Percentiles rank a stretch among this genome's conserved stretches.
Conservation (phyloP, 2,329 filamentous ascomycete species). For the Fusarium anthophilum region DNA sequence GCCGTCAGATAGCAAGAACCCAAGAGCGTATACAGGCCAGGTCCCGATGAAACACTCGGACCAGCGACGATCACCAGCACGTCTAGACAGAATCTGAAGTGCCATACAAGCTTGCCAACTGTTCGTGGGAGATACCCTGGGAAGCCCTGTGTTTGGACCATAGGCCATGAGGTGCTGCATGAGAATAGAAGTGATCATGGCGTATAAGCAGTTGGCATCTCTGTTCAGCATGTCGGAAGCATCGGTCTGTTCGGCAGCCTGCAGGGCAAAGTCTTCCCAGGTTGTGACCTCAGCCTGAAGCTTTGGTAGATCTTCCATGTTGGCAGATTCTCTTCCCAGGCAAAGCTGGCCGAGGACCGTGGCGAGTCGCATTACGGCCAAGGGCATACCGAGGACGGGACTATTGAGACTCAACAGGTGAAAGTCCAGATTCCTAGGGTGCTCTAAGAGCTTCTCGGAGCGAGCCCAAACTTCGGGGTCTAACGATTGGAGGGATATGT, state of each 20-base stretch:
- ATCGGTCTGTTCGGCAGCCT: fast-evolving
- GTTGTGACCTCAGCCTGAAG: background rate
- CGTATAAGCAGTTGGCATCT: background rate
- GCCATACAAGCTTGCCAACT: background rate
- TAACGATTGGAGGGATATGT: background rate
- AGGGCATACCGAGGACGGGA: background rate
- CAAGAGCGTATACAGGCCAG: background rate
- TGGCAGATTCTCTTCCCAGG: background rate
- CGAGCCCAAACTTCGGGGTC: background rate
- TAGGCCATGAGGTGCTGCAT: background rate
- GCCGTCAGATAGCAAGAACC: background rate
- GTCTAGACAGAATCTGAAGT: background rate
- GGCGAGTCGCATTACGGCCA: background rate
- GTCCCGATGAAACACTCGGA: background rate
- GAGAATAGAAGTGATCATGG: background rate
- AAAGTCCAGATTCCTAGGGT: fast-evolving
- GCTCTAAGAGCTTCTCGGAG: background rate
- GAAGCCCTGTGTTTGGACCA: background rate
- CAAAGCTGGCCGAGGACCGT: background rate
- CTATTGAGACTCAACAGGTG: background rate
- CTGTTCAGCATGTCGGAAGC: background rate
- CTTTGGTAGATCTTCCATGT: fast-evolving
- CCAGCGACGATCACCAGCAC: background rate
- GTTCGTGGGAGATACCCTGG: background rate
- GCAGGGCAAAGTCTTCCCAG: background rate